Conservation (phyloP, 257 asterid genomes). For the Salvia miltiorrhiza region DNA sequence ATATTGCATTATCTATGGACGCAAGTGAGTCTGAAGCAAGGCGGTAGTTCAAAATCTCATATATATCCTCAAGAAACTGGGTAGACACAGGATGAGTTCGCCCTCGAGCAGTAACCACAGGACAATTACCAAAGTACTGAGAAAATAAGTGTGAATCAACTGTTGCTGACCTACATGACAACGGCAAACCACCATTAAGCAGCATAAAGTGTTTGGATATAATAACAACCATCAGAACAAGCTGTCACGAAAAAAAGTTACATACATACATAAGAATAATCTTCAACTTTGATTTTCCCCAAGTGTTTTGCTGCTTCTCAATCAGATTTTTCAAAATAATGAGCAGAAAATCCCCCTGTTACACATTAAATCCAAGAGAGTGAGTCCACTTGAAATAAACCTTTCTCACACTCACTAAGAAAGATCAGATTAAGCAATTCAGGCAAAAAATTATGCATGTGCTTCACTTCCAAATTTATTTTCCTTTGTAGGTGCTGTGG, state of each 20-base stretch:
- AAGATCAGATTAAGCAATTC: conserved; percentile 14
- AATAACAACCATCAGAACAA: conserved; percentile 19
- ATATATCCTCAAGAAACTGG: conserved; percentile 85
- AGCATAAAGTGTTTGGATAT: conserved; percentile 10
- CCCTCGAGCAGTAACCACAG: conserved; percentile 93
- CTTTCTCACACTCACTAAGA: conserved; percentile 16
- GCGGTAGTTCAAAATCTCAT: conserved; percentile 73
- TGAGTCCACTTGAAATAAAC: conserved; percentile 20
- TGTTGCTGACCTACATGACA: conserved; percentile 86
- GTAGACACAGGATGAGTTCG: conserved; percentile 89
- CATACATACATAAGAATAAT: conserved; percentile 83
- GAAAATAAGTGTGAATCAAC: conserved; percentile 92
- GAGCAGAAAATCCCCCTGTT: conserved; percentile 98
- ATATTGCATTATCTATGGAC: conserved; percentile 53
- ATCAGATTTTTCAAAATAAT: conserved; percentile 80
- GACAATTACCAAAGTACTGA: conserved; percentile 83
- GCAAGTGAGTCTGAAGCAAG: conserved; percentile 91
- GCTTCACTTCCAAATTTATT: conserved; percentile 7
- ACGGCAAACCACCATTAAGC: conserved; percentile 21
- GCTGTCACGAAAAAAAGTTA: conserved; percentile 18
- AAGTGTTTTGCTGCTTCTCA: conserved; percentile 74
- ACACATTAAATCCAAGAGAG: conserved; percentile 32
- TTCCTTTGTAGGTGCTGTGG: neutral
- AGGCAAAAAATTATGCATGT: neutral
- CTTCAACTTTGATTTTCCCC: conserved; percentile 60